Evolutionary conservation across 1,284 basidiomycete genomes (phyloP).

Genomic region (Spongiforma sp.): DNA sequence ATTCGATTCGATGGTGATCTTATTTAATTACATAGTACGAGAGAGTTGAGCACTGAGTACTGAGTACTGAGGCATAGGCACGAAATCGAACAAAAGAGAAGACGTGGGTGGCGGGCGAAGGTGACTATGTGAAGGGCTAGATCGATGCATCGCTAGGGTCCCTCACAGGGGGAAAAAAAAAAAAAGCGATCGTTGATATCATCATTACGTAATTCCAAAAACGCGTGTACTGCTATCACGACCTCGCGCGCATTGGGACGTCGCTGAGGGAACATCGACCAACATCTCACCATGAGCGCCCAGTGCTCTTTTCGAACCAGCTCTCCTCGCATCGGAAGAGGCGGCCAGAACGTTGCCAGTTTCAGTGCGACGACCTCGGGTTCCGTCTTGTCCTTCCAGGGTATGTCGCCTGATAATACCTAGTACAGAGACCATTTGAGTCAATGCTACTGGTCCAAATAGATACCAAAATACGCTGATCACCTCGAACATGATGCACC

Average conservation of each 20-base stretch:
- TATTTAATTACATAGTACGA: too few species aligned
- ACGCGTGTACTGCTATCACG: not conserved
- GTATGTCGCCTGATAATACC: constrained; percentile 17
- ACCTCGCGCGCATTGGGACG: not conserved
- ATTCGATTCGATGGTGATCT: too few species aligned
- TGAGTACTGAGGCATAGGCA: too few species aligned
- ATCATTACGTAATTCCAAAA: too few species aligned
- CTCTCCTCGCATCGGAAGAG: not conserved
- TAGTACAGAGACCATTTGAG: not conserved
- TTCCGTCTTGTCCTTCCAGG: constrained; percentile 7
- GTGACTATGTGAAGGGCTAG: too few species aligned
- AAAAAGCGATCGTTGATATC: too few species aligned
- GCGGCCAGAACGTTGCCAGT: not conserved
- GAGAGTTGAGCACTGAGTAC: too few species aligned
- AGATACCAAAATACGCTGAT: not conserved
- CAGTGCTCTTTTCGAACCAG: not conserved
- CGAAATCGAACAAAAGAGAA: too few species aligned
- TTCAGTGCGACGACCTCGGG: constrained; percentile 5
- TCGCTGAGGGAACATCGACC: not conserved
- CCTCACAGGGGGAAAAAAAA: too few species aligned
- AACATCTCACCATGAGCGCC: not conserved
- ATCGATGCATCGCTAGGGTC: too few species aligned
- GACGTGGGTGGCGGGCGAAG: too few species aligned
- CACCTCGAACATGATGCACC: not conserved
- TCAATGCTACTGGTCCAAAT: not conserved